Evolutionary conservation across 2,329 filamentous ascomycete genomes (phyloP).

Genomic region (Acarospora socialis): DNA sequence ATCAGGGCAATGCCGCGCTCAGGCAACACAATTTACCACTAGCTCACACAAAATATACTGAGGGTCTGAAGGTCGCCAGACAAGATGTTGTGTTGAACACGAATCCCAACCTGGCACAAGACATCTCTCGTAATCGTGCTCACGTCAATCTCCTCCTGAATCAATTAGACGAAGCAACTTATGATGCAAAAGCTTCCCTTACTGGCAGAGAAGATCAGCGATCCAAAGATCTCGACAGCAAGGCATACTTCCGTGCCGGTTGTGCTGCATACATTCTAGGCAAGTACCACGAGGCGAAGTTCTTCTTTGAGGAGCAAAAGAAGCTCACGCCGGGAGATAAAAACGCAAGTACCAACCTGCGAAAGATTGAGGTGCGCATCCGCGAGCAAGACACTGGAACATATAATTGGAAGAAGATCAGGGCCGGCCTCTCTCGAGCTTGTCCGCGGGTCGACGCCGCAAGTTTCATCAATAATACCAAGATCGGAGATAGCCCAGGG

Average conservation of each 20-base stretch:
- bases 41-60: conserved; percentile 19
- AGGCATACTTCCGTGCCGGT: conserved; percentile 13
- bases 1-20: conserved; percentile 18
- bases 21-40: conserved; percentile 13
- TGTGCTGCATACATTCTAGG: conserved; percentile 13
- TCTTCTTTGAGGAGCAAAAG: conserved; percentile 7
- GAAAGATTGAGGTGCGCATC: conserved; percentile 6
- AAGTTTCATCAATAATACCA: conserved; percentile 23
- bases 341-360: conserved; percentile 3
- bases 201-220: conserved; percentile 17
- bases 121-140: conserved; percentile 23
- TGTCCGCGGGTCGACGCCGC: conserved; percentile 25
- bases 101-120: conserved; percentile 19
- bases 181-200: conserved; percentile 19
- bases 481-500: conserved; percentile 19
- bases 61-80: conserved; percentile 15
- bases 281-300: conserved; percentile 9
- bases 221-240: conserved; percentile 16
- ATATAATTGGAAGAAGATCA: too few species aligned
- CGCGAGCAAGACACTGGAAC: conserved; percentile 7
- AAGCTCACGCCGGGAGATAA: conserved; percentile 9
- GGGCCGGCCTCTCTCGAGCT: too few species aligned
- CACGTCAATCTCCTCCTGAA: conserved; percentile 20
- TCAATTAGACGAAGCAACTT: conserved; percentile 20
- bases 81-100: conserved; percentile 10